Percentiles rank a stretch among this genome's conserved stretches.
Evolutionary conservation across 495 filamentous ascomycete species (phyloP).

Genomic region (Astrothelium macrocarpum): DNA sequence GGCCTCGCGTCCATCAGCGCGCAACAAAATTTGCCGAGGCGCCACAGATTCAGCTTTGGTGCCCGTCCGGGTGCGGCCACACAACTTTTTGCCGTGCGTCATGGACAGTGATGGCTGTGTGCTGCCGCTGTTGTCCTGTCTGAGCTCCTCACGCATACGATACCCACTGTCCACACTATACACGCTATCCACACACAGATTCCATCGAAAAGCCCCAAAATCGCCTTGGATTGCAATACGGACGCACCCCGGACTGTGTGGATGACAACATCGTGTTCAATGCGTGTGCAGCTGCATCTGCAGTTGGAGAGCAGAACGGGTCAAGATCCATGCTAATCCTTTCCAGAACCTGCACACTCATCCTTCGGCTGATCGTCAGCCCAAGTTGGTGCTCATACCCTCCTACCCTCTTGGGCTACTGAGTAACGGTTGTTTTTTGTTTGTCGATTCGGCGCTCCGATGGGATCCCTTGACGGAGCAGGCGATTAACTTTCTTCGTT

Average conservation of each 20-base stretch:
- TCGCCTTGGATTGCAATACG: not conserved
- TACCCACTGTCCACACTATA: too few species aligned
- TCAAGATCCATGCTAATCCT: conserved; percentile 1
- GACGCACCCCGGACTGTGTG: not conserved
- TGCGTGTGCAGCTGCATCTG: not conserved
- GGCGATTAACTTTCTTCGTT: not conserved
- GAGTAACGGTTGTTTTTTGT: not conserved
- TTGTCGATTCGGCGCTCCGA: not conserved
- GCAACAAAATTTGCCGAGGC: not conserved
- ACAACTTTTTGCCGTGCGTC: not conserved
- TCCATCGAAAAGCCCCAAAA: not conserved
- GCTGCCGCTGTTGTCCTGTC: not conserved
- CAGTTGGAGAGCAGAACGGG: conserved; percentile 7
- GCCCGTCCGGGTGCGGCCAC: not conserved
- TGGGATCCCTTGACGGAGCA: not conserved
- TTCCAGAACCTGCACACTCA: not conserved
- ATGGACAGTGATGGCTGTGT: too few species aligned
- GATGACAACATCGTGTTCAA: conserved; percentile 2
- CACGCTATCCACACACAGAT: too few species aligned
- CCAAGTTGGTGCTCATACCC: not conserved
- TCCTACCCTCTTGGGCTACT: not conserved
- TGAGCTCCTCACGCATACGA: not conserved
- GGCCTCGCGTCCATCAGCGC: not conserved
- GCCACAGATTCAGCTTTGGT: conserved; percentile 4
- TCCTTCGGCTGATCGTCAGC: conserved; percentile 2